Conservation (phyloP, 495 filamentous ascomycete genomes). For the Hypoxylon lienhwacheense region DNA sequence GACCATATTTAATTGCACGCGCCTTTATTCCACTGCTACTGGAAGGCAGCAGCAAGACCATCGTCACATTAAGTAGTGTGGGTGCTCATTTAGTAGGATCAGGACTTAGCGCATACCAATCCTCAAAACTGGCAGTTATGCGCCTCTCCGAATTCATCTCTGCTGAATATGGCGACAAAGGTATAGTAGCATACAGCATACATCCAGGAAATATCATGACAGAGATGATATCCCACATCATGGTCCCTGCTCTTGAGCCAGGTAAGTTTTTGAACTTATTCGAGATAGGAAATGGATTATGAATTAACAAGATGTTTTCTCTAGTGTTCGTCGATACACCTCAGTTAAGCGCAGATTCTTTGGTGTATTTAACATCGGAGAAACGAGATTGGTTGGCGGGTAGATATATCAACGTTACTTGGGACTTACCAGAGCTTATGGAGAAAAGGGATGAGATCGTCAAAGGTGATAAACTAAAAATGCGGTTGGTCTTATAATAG, state of each 20-base stretch:
- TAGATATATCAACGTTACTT: conserved; percentile 50
- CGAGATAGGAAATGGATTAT: background rate
- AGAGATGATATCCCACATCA: conserved; percentile 40
- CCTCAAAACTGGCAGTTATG: conserved; percentile 53
- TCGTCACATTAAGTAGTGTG: conserved; percentile 51
- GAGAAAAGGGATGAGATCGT: conserved; percentile 51
- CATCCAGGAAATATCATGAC: conserved; percentile 57
- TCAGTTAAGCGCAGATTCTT: conserved; percentile 50
- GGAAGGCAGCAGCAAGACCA: conserved; percentile 44
- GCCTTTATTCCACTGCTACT: conserved; percentile 52
- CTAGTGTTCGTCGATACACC: conserved; percentile 47
- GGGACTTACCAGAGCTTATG: conserved; percentile 54
- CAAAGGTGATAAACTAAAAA: conserved; percentile 49
- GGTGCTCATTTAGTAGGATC: conserved; percentile 42
- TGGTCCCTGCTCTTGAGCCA: conserved; percentile 14
- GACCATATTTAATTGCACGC: conserved; percentile 47
- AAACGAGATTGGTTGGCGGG: conserved; percentile 56
- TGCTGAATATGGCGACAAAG: conserved; percentile 50
- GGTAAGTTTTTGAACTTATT: conserved; percentile 17
- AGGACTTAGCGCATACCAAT: conserved; percentile 47
- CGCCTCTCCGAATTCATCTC: conserved; percentile 51
- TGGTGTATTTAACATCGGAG: conserved; percentile 52
- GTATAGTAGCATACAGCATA: conserved; percentile 49
- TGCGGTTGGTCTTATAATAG: conserved; percentile 43
- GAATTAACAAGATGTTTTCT: conserved; percentile 1